phyloP scores from a whole-genome alignment of 176 grass and related monocot genomes.

The Oryza punctata region DNA sequence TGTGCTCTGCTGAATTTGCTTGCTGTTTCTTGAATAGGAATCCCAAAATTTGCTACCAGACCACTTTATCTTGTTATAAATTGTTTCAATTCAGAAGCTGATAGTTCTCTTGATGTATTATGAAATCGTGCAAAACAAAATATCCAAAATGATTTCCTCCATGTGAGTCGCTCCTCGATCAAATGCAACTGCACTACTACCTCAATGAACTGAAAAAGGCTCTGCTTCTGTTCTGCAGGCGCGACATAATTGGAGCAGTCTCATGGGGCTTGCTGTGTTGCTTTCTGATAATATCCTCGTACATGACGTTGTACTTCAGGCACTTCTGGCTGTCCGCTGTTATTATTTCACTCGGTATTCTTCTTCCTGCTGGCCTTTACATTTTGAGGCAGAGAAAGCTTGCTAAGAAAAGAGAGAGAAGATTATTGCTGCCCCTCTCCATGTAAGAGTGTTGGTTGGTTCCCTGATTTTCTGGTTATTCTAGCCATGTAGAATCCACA shows the following conservation, averaged over 20 bases:
- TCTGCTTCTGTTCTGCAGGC: conserved; percentile 60
- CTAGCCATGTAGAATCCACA: conserved; percentile 43
- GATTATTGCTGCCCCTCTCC: conserved; percentile 85
- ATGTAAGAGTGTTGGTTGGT: conserved; percentile 69
- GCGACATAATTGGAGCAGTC: conserved; percentile 78
- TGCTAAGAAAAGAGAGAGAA: conserved; percentile 92
- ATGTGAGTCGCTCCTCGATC: not conserved
- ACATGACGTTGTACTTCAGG: conserved; percentile 86
- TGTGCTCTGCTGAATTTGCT: not conserved
- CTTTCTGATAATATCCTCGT: conserved; percentile 90
- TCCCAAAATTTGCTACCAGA: not conserved
- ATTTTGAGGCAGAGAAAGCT: conserved; percentile 90
- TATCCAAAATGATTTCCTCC: conserved; percentile 5
- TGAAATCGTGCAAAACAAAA: not conserved
- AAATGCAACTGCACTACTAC: conserved; percentile 1
- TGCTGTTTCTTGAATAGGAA: not conserved
- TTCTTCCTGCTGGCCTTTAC: conserved; percentile 78
- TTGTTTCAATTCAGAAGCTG: not conserved
- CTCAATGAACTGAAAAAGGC: conserved; percentile 28
- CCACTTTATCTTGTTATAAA: not conserved
- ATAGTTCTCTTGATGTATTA: not conserved
- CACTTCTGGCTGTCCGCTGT: conserved; percentile 81
- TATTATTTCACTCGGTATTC: conserved; percentile 81
- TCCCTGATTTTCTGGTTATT: conserved; percentile 40
- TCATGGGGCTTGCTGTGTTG: conserved; percentile 86